These are phyloP conservation scores for Blumeria hordei DNA, from an alignment of 2,329 filamentous ascomycete species.

Conservation along the genomic window DNA sequence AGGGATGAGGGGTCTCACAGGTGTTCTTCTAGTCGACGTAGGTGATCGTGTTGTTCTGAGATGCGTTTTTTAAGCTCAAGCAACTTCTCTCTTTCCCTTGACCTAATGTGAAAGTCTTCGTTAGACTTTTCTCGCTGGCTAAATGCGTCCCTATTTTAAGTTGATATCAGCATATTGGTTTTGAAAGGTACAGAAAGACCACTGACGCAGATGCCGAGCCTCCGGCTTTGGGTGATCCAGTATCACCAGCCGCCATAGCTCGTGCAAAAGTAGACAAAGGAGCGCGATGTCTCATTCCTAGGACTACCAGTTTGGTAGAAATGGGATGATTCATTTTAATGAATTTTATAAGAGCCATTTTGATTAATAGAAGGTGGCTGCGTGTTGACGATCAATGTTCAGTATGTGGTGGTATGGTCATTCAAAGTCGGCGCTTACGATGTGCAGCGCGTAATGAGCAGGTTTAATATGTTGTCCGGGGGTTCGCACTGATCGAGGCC, in stretches of 20 bases:
- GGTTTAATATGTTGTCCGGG: too few relatives aligned
- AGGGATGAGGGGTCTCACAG: slow-evolving; percentile 34
- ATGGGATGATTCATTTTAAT: not conserved
- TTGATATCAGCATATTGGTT: not conserved
- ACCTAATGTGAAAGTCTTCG: slow-evolving; percentile 65
- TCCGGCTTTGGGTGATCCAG: slow-evolving; percentile 10
- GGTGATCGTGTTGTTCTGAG: slow-evolving; percentile 53
- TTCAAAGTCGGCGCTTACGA: too few relatives aligned
- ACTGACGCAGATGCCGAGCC: slow-evolving; percentile 8
- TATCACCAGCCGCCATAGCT: slow-evolving; percentile 42
- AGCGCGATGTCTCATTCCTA: slow-evolving; percentile 24
- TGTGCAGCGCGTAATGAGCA: too few relatives aligned
- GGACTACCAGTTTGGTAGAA: not conserved
- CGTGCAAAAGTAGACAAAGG: slow-evolving; percentile 18
- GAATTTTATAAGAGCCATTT: too few relatives aligned
- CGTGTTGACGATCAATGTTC: too few relatives aligned
- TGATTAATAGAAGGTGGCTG: too few relatives aligned
- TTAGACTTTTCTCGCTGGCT: slow-evolving; percentile 70
- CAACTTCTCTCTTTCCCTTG: slow-evolving; percentile 78
- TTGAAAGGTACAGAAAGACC: not conserved
- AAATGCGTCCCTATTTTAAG: slow-evolving; percentile 52
- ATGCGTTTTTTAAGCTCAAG: slow-evolving; percentile 49
- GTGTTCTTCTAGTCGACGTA: slow-evolving; percentile 65
- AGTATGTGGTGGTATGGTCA: too few relatives aligned
- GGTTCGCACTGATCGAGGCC: too few relatives aligned